Percentiles rank a stretch among this genome's conserved stretches.
Conservation (phyloP, 768 basidiomycete genomes). For the Phaffia tasmanica region DNA sequence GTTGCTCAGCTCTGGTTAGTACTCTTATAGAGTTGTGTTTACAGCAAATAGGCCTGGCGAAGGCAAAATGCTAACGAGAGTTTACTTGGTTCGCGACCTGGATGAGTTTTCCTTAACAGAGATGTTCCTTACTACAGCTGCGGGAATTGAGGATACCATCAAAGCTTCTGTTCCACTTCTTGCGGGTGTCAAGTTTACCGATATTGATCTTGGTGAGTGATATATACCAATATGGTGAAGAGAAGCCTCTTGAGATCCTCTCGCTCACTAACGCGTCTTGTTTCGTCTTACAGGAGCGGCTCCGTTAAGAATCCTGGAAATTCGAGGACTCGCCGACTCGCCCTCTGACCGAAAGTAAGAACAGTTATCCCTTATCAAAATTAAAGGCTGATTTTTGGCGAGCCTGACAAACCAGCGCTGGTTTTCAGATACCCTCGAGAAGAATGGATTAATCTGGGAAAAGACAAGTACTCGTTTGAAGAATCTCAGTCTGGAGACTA, state of each 20-base stretch:
- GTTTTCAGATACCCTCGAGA: slow-evolving; percentile 28
- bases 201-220: slow-evolving; percentile 43
- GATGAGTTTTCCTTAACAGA: not conserved
- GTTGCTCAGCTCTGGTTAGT: slow-evolving; percentile 49
- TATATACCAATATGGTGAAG: too few relatives aligned
- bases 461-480: slow-evolving; percentile 34
- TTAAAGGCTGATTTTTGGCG: not conserved
- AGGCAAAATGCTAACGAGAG: too few relatives aligned
- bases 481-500: slow-evolving; percentile 42
- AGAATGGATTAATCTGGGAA: slow-evolving; percentile 37
- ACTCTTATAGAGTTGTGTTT: not conserved
- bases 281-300: slow-evolving; percentile 43
- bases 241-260: too few relatives aligned
- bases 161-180: slow-evolving; percentile 48
- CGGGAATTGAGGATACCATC: slow-evolving; percentile 46
- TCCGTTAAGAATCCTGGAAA: slow-evolving; percentile 58
- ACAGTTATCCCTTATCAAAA: slow-evolving; percentile 20
- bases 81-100: not conserved
- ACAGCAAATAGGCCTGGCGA: too few relatives aligned
- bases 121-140: slow-evolving; percentile 40
- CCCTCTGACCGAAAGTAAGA: slow-evolving; percentile 43
- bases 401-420: too few relatives aligned
- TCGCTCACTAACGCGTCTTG: slow-evolving; percentile 32
- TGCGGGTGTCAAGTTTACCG: slow-evolving; percentile 57
- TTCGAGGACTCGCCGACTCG: slow-evolving; percentile 51